phyloP scores from a whole-genome alignment of 2,329 filamentous ascomycete species.

The Monilinia fructicola region DNA sequence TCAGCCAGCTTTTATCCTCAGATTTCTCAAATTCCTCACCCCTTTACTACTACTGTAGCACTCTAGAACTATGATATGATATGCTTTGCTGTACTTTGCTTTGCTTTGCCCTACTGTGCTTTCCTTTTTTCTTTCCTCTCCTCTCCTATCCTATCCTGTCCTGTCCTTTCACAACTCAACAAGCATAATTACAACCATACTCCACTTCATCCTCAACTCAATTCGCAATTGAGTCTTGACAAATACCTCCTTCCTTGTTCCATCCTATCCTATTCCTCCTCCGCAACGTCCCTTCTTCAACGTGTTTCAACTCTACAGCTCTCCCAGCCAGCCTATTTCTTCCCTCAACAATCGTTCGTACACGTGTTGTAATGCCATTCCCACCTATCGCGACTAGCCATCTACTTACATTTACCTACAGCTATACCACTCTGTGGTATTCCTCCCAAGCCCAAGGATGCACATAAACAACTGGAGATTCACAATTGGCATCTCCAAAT shows the following conservation, averaged over 20 bases:
- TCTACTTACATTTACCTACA: slow-evolving; percentile 6
- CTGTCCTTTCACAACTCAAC: slow-evolving; percentile 14
- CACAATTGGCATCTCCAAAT: slow-evolving; percentile 19
- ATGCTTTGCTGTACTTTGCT: too few relatives aligned
- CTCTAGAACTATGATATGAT: too few relatives aligned
- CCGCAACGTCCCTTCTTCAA: slow-evolving; percentile 7
- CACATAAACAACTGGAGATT: slow-evolving; percentile 22
- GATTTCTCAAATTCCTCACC: too few relatives aligned
- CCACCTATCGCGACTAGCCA: slow-evolving; percentile 3
- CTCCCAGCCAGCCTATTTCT: slow-evolving; percentile 7
- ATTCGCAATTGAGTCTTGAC: slow-evolving; percentile 6
- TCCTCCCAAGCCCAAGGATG: slow-evolving; percentile 17
- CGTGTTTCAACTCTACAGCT: slow-evolving; percentile 11
- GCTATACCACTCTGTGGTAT: background rate
- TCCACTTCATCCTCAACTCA: slow-evolving; percentile 15
- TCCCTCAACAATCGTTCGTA: slow-evolving; percentile 16
- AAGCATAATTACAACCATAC: slow-evolving; percentile 20
- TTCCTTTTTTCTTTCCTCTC: too few relatives aligned
- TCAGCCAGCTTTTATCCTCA: background rate
- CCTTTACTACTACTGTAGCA: too few relatives aligned
- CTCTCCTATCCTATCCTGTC: background rate
- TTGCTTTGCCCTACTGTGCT: too few relatives aligned
- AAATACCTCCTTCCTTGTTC: background rate
- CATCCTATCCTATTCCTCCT: background rate
- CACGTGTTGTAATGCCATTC: slow-evolving; percentile 12